Evolutionary conservation across 768 basidiomycete genomes (phyloP), one percentile per base, ranked within the genome.

Genomic region (Trametes villosa): DNA sequence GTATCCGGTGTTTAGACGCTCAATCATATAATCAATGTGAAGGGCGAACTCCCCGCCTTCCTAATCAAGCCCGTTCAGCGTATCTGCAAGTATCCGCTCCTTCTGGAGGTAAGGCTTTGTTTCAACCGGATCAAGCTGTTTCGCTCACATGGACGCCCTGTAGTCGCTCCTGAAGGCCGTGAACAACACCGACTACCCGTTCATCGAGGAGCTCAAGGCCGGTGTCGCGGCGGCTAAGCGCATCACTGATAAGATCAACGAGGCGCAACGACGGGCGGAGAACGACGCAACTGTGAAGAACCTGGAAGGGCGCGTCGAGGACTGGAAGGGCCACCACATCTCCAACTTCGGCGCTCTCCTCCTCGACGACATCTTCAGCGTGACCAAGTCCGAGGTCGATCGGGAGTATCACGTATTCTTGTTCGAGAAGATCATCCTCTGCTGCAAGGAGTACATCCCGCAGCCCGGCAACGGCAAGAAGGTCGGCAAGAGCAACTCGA

Each of bases 11-110:
- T n/a, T 56, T 70, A 94, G 92, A 83, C 85, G 62, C 80, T 91
- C 70, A 90, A 91, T 77, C 83, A 88, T 75, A 79, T 93, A 79
- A 91, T 96, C 76, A 92, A 94, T 67, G 88, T 89, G 69, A 91
- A 91, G 73, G 89, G 91, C 71, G 97, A 99, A 70, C 81, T 99
- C 31, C 92, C 93, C 60, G 94, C 94, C 9, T 96, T 98, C 77
- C 86, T 98, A 61, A 98, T 98, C 82, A 98, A 98, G 79, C 97
- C 97, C 8, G 91, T 99, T 49, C 97, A 99, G 74, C 87, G 97
- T 63, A 90, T 98, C 67, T 97, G 96, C 84, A 98, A 98, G 81
- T 98, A 98, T 74, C 96, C 96, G 26, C 81, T 99, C 15, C 84
- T 98, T 24, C 86, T 99, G 68, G 91, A 92, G 73, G 94, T 94